Evolutionary conservation across 2,329 filamentous ascomycete genomes (phyloP), one percentile per base, ranked within the genome.

Genomic region (Pseudogymnoascus sp.): DNA sequence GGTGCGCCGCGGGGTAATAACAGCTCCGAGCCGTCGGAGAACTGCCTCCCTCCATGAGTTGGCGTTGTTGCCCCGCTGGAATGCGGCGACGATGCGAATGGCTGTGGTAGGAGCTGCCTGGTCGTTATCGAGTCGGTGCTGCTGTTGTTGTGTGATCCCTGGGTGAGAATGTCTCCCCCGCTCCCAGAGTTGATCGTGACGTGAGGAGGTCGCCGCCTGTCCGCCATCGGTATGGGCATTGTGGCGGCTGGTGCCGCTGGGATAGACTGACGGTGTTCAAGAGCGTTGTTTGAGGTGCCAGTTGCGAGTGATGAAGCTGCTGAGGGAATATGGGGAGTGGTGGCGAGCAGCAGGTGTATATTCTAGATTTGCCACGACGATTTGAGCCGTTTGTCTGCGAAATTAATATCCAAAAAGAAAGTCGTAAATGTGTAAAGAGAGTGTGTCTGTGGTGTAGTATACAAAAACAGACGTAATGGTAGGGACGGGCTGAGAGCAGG

Each of bases 151-250:
- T 4, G 39, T 39, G 34, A 21, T 41, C 13, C 60, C 36, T 48
- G 62, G 3, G 67, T 68, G 11, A 71, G 16, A 41, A 72, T 75
- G 70, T 87, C 80, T 68, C 83, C 79, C 68, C 78, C 80, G 60
- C 70, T 70, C 54, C 81, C 84, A 25, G 84, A 87, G 71, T 88
- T 88, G 67, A 89, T 79, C 64, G 84, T 83, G 65, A 89, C 84
- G 68, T 88, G 85, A 68, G 85, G 85, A 67, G 81, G 77, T 45
- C 68, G 68, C 54, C 61, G 62, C 21, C 11, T 43, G 19, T 48
- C 63, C 13, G 21, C 62, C 48, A 4, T 34, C 11, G 19, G 25
- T 14, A 57, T 19, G 8, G n/a, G 11, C 51, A 57, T 57, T 34
- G n/a, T 57, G 16, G 51, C 51, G 51, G 51, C 51, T 34, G 51